A percentile compares a stretch with the other conserved stretches of the same genome.
Evolutionary conservation across 1,284 basidiomycete species (phyloP).

Genomic region (Melampsora americana): DNA sequence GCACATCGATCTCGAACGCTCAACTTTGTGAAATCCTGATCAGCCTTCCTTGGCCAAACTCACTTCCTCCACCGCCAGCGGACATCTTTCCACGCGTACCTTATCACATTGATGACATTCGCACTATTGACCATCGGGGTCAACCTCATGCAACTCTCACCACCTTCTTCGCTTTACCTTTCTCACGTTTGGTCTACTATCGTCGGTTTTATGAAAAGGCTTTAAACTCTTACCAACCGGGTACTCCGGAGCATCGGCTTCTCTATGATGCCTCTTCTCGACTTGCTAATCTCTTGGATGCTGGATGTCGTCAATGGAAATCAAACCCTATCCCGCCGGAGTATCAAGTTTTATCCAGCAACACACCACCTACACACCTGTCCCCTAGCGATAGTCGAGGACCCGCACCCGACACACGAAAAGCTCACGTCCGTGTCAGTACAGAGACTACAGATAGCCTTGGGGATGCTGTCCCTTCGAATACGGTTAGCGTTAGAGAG

Average conservation of each 20-base stretch:
- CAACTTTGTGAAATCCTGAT: constrained; percentile 12
- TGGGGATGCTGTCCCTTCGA: neutral
- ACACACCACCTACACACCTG: neutral
- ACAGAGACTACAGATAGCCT: neutral
- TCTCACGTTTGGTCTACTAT: constrained; percentile 30
- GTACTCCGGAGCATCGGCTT: constrained; percentile 21
- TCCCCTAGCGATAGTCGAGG: neutral
- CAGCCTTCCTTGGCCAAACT: constrained; percentile 25
- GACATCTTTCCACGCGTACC: constrained; percentile 33
- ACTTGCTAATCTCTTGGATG: constrained; percentile 17
- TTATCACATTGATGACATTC: constrained; percentile 13
- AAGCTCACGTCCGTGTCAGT: neutral
- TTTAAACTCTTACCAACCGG: constrained; percentile 13
- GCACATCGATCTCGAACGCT: neutral
- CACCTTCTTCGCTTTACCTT: constrained; percentile 39
- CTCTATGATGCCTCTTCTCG: constrained; percentile 15
- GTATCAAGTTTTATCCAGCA: neutral
- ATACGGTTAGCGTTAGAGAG: constrained; percentile 17
- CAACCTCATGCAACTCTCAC: constrained; percentile 17
- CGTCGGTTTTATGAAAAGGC: neutral
- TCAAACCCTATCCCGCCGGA: neutral
- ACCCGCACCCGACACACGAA: neutral
- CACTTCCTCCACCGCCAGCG: constrained; percentile 1
- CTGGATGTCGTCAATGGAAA: constrained; percentile 20
- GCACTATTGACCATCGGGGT: neutral